A percentile compares a stretch with the other conserved stretches of the same genome.
Conservation (phyloP, 2,329 filamentous ascomycete species). For the Trichophaea hybrida region DNA sequence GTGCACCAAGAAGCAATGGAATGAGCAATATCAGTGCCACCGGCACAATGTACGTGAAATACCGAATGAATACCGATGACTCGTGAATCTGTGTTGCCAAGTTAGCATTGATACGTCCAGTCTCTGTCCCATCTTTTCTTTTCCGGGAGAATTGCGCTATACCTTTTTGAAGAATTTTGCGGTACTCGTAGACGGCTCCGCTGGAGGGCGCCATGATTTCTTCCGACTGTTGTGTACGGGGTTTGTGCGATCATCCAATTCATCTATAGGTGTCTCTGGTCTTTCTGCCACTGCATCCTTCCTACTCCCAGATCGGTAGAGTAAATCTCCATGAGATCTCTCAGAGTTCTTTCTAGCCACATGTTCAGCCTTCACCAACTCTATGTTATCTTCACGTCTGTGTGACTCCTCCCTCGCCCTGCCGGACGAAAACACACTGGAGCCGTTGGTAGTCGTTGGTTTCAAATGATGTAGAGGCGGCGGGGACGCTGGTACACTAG, state of each 20-base stretch:
- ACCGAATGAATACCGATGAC: constrained; percentile 52
- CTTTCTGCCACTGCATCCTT: neutral
- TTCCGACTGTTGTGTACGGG: constrained; percentile 40
- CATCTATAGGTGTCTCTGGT: constrained; percentile 12
- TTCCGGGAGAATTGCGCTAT: neutral
- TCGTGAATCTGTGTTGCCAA: constrained; percentile 38
- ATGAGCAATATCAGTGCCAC: constrained; percentile 50
- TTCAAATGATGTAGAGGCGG: no score
- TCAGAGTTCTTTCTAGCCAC: constrained; percentile 32
- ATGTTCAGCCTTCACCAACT: constrained; percentile 50
- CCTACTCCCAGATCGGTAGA: neutral
- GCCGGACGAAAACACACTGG: neutral
- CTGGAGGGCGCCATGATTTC: constrained; percentile 47
- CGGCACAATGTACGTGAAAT: constrained; percentile 57
- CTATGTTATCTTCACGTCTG: constrained; percentile 51
- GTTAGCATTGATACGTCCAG: neutral
- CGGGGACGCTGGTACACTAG: no score
- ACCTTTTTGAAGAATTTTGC: constrained; percentile 47
- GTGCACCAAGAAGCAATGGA: constrained; percentile 50
- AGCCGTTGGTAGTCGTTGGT: neutral
- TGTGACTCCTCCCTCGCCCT: constrained; percentile 41
- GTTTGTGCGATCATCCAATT: constrained; percentile 51
- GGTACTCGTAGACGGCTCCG: constrained; percentile 46
- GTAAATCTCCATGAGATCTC: neutral
- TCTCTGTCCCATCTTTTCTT: neutral